Evolutionary conservation across 1,284 basidiomycete genomes (phyloP), one percentile per base, ranked within the genome.

Genomic region (Sporisorium graminicola): DNA sequence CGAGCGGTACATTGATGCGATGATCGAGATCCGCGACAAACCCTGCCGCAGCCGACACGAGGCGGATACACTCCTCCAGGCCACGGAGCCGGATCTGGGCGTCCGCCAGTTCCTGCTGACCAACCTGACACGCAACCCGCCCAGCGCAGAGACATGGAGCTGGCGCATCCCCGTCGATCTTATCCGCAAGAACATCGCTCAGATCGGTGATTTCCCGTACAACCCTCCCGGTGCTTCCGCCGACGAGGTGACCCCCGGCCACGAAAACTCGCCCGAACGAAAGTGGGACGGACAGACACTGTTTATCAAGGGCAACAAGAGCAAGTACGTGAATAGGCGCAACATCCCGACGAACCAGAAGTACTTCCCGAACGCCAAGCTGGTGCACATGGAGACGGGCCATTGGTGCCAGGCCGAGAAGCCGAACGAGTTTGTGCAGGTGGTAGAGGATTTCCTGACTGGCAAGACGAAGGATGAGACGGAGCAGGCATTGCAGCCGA

Each of bases 51-150:
- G 89, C 22, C 88, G 91, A 53, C 90, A 91, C 77, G 90, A 91
- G 58, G 93, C 92, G 0, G 88, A 91, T 59, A 86, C 88, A 1
- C 89, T 93, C n/a, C 85, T 94, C 18, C 84, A 88, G 22, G 86
- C 89, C 53, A 89, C 88, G 53, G 93, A 93, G 82, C 85, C 63
- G 20, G 91, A 94, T 66, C 82, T 90, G 1, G 87, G 88, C 58
- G 88, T 92, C 27, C 90, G 92, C 27, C 90, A 91, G 18, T 95
- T 95, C 86, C 88, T 95, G 18, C 88, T 95, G 42, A 95, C 94
- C 13, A 95, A 95, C 85, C 88, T 95, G 3, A 85, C 89, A 12
- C 75, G 82, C 43, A 68, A 84, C 14, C 81, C 87, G 9, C 78
- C 85, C 50, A 67, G 69, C 22, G 69, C 80, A 40, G 69, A 86